Evolutionary conservation across 2,329 filamentous ascomycete species (phyloP).

Genomic region (Ceratocystis papillata): DNA sequence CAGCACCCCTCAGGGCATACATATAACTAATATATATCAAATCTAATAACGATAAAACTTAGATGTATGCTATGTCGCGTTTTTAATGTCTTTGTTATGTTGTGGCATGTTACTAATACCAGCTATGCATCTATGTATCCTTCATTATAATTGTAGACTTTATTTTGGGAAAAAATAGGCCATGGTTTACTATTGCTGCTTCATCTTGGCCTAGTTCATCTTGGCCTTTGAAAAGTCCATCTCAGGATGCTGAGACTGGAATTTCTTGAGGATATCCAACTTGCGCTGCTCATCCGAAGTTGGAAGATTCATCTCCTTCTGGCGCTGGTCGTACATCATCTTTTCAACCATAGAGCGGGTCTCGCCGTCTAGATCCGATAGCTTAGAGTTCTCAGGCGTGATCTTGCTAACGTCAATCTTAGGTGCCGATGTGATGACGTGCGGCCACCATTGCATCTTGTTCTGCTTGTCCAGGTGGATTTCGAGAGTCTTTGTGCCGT

Average conservation of each 20-base stretch:
- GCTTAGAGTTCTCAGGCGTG: constrained; percentile 78
- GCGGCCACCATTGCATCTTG: constrained; percentile 97
- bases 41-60: too few relatives aligned
- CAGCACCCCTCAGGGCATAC: too few relatives aligned
- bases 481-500: constrained; percentile 58
- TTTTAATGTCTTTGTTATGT: too few relatives aligned
- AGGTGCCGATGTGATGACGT: constrained; percentile 76
- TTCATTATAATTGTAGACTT: background rate
- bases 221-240: constrained; percentile 64
- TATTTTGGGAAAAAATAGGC: background rate
- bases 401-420: constrained; percentile 95
- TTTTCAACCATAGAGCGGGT: constrained; percentile 98
- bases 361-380: constrained; percentile 87
- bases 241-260: constrained; percentile 67
- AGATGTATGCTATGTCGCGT: too few relatives aligned
- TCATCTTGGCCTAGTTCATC: constrained; percentile 35
- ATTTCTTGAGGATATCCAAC: constrained; percentile 82
- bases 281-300: constrained; percentile 95
- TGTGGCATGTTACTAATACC: too few relatives aligned
- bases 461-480: constrained; percentile 92
- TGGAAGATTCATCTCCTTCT: constrained; percentile 85
- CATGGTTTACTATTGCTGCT: background rate
- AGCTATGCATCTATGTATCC: too few relatives aligned
- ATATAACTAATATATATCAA: too few relatives aligned
- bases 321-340: constrained; percentile 99